These are phyloP conservation scores for Boletellus deceptivus DNA, from an alignment of 1,284 basidiomycete genomes.

Conservation along the genomic window DNA sequence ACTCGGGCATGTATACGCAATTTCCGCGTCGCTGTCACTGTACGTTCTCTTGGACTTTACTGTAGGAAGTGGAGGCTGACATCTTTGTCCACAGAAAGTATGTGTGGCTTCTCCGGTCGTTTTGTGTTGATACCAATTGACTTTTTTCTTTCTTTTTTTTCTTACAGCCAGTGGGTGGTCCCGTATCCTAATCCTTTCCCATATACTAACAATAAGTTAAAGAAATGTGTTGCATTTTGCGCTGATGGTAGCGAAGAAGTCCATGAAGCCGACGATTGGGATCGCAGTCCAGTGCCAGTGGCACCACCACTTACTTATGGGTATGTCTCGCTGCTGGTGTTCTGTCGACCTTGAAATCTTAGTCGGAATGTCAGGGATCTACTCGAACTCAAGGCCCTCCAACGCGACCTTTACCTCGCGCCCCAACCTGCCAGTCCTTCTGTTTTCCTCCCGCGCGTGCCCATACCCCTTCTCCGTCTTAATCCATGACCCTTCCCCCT, in stretches of 20 bases:
- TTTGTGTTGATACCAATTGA: not conserved
- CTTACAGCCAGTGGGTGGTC: slow-evolving; percentile 14
- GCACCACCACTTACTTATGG: slow-evolving; percentile 49
- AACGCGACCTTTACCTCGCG: slow-evolving; percentile 53
- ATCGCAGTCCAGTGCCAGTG: slow-evolving; percentile 57
- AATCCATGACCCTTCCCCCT: slow-evolving; percentile 7
- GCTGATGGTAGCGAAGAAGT: slow-evolving; percentile 52
- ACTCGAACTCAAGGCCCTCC: slow-evolving; percentile 62
- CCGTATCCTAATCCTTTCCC: not conserved
- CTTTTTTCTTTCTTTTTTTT: not conserved
- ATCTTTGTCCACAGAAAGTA: slow-evolving; percentile 16
- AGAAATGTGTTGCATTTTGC: slow-evolving; percentile 59
- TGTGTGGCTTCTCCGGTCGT: slow-evolving; percentile 1
- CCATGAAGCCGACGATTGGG: slow-evolving; percentile 67
- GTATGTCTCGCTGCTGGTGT: slow-evolving; percentile 36
- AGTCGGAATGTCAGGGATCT: slow-evolving; percentile 45
- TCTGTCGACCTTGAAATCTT: not conserved
- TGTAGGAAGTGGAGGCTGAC: slow-evolving; percentile 7
- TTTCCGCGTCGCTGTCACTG: slow-evolving; percentile 24
- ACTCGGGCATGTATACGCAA: slow-evolving; percentile 27
- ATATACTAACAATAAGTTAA: slow-evolving; percentile 3
- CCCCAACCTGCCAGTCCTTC: slow-evolving; percentile 42
- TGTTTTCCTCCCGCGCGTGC: slow-evolving; percentile 46
- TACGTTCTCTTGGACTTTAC: slow-evolving; percentile 4
- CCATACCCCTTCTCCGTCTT: slow-evolving; percentile 53